These are phyloP conservation scores for Boletus hoseneyae DNA, from an alignment of 1,284 basidiomycete genomes.

Conservation along the genomic window DNA sequence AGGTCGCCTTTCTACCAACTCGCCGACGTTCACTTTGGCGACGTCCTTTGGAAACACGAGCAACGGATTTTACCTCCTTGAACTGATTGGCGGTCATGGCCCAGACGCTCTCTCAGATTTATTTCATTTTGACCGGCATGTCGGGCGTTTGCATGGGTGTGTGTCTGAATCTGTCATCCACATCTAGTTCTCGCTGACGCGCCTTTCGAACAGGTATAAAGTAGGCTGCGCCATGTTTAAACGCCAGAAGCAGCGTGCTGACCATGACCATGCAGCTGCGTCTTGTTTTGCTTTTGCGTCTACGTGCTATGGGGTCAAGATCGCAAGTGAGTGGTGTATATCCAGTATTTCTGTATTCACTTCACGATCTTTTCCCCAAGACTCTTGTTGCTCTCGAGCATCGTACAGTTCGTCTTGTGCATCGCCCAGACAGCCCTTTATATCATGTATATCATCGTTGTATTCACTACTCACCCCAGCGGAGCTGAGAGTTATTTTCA, in stretches of 20 bases:
- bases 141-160: slow-evolving; percentile 14
- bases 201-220: slow-evolving; percentile 20
- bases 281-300: slow-evolving; percentile 23
- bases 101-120: slow-evolving; percentile 8
- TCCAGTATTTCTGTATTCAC: not conserved
- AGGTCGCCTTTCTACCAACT: too few species aligned
- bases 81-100: slow-evolving; percentile 6
- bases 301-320: slow-evolving; percentile 22
- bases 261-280: slow-evolving; percentile 9
- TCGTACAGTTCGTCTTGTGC: slow-evolving; percentile 19
- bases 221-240: slow-evolving; percentile 3
- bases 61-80: not conserved
- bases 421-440: slow-evolving; percentile 13
- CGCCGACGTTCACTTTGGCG: too few species aligned
- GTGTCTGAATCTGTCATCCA: not conserved
- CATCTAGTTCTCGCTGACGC: not conserved
- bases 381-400: slow-evolving; percentile 11
- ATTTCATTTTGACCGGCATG: slow-evolving; percentile 11
- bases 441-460: slow-evolving; percentile 8
- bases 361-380: not conserved
- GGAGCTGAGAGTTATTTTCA: slow-evolving; percentile 10
- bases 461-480: slow-evolving; percentile 1
- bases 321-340: slow-evolving; percentile 8
- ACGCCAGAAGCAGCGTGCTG: not conserved
- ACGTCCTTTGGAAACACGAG: not conserved